Evolutionary conservation across 176 grass and related monocot genomes (phyloP).

Genomic region (Olyra latifolia): DNA sequence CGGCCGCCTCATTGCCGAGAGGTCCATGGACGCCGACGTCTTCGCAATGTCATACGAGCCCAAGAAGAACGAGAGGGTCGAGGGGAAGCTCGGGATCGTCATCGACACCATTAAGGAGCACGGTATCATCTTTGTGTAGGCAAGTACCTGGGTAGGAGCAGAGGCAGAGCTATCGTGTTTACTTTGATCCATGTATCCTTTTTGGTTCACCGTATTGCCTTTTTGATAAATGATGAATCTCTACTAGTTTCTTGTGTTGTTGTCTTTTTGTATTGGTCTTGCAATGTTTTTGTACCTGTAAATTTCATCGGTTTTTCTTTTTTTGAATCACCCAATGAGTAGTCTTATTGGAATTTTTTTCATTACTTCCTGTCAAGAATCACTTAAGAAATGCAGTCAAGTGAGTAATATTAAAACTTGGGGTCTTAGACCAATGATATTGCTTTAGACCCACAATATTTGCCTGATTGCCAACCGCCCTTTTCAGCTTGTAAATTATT

Average conservation of each 20-base stretch:
- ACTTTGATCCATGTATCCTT: neutral
- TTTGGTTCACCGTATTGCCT: constrained; percentile 10
- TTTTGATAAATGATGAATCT: constrained; percentile 7
- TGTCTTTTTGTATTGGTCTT: neutral
- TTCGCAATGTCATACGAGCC: constrained; percentile 78
- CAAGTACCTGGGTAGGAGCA: constrained; percentile 26
- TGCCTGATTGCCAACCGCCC: neutral
- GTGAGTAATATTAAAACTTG: neutral
- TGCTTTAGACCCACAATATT: neutral
- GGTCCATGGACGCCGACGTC: constrained; percentile 89
- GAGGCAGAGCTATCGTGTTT: neutral
- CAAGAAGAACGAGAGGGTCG: constrained; percentile 77
- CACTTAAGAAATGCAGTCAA: neutral
- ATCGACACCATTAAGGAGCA: constrained; percentile 83
- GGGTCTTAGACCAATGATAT: neutral
- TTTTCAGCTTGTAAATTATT: neutral
- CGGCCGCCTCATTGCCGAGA: constrained; percentile 78
- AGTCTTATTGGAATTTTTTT: neutral
- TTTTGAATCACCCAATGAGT: neutral
- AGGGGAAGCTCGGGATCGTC: constrained; percentile 76
- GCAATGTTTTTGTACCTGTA: neutral
- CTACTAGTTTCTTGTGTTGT: neutral
- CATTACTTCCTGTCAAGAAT: neutral
- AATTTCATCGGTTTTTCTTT: neutral
- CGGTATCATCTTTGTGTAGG: constrained; percentile 88